phyloP scores from a whole-genome alignment of 768 basidiomycete genomes.

The Hericium coralloides region DNA sequence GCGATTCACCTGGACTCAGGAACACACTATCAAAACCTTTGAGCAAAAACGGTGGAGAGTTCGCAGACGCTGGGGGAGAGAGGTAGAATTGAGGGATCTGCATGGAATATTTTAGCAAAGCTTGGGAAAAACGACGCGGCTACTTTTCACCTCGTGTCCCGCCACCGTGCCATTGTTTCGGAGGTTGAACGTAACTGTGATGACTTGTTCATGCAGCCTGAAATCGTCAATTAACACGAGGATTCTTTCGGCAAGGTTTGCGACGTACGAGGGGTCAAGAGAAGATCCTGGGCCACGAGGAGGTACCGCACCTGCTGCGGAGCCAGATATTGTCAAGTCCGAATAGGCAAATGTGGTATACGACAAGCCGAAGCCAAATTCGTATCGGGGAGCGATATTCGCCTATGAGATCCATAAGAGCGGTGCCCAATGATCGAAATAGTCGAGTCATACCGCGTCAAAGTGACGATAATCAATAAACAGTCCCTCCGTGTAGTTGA shows the following conservation, averaged over 20 bases:
- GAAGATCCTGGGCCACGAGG: conserved; percentile 40
- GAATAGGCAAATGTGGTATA: conserved; percentile 79
- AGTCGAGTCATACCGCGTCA: conserved; percentile 17
- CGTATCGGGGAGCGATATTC: conserved; percentile 71
- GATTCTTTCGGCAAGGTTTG: neutral
- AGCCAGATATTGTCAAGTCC: conserved; percentile 27
- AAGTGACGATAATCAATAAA: conserved; percentile 31
- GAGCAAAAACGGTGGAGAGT: conserved; percentile 64
- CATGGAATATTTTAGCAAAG: conserved; percentile 28
- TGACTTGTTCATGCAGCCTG: conserved; percentile 27
- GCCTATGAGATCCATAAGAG: conserved; percentile 26
- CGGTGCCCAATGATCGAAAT: neutral
- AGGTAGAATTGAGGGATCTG: conserved; percentile 75
- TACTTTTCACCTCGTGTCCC: conserved; percentile 37
- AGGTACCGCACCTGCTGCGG: conserved; percentile 31
- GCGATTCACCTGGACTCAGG: conserved; percentile 14
- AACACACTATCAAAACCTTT: conserved; percentile 18
- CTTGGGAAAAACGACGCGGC: neutral
- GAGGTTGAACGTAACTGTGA: conserved; percentile 54
- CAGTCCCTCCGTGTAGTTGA: conserved; percentile 16
- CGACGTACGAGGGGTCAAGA: conserved; percentile 38
- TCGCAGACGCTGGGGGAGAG: conserved; percentile 48
- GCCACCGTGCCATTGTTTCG: conserved; percentile 50
- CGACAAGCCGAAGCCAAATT: conserved; percentile 85
- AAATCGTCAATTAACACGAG: neutral